A percentile compares a stretch with the other conserved stretches of the same genome.
These are phyloP conservation scores for Hebeloma cylindrosporum DNA, from an alignment of 768 basidiomycete genomes.

Conservation along the genomic window DNA sequence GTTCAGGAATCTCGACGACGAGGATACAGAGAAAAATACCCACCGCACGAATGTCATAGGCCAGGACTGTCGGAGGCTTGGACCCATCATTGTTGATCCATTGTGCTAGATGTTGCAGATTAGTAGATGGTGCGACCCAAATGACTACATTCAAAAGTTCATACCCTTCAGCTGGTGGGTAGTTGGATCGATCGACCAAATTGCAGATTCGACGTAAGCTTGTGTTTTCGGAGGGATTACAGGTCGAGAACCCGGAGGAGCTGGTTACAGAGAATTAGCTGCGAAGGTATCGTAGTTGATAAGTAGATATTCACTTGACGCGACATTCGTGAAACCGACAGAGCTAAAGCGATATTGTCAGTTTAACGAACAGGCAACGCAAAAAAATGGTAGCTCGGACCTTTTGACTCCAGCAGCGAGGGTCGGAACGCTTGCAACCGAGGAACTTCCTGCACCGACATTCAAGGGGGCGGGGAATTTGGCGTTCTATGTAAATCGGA, in stretches of 20 bases:
- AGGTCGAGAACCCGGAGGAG: conserved; percentile 32
- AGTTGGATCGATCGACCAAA: conserved; percentile 42
- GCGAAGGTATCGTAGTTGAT: neutral
- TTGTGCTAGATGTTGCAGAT: conserved; percentile 32
- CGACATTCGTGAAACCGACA: conserved; percentile 36
- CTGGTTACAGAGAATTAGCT: conserved; percentile 20
- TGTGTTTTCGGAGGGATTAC: conserved; percentile 20
- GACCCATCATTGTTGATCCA: conserved; percentile 47
- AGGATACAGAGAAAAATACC: neutral
- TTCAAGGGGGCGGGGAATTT: conserved; percentile 37
- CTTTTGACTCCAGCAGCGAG: conserved; percentile 17
- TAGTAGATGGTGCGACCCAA: neutral
- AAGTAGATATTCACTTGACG: conserved; percentile 31
- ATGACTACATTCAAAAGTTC: conserved; percentile 8
- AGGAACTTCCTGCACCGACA: conserved; percentile 35
- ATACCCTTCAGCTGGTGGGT: conserved; percentile 43
- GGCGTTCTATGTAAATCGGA: conserved; percentile 34
- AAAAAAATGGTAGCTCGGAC: conserved; percentile 17
- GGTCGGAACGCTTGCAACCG: neutral
- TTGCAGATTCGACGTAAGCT: conserved; percentile 40
- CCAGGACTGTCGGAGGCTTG: conserved; percentile 36
- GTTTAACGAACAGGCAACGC: neutral
- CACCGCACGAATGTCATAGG: conserved; percentile 36
- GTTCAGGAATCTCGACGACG: neutral
- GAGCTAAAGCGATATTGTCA: conserved; percentile 25